Base-by-base conservation (phyloP, 116 monocot genomes). In the Posidonia oceanica region DNA sequence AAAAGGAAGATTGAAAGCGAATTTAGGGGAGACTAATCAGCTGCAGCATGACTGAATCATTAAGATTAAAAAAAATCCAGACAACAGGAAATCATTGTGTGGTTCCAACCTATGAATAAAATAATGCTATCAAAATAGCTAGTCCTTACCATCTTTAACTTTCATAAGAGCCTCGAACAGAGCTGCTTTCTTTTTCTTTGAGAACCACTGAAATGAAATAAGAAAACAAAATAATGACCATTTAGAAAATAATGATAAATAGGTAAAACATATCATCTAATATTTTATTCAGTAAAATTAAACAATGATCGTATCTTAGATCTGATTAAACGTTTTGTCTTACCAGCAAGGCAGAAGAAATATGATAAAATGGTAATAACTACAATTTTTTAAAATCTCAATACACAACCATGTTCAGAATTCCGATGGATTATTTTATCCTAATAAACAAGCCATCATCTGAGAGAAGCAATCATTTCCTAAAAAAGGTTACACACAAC, bases 111-210 rank as follows among this genome's bases (percentile, higher is more conserved):
- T 38, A 38, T 17, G 39, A 64, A 17, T 38, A 39, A 64, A 39
- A 64, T 64, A 39, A 39, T 16, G n/a, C 48, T 10, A 48, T 12
- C 48, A 48, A 10, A 52, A 60, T 16, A 39, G 38, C 40, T 5
- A 12, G 7, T 48, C 60, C 69, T 68, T 76, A 93, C 89, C 93
- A 55, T 79, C 82, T 80, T 94, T 94, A 36, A 81, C 74, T 60
- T 81, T 81, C 74, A 77, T 74, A 48, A 81, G 77, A 74, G 77
- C 81, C 66, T 81, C 77, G 67, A 81, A 73, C 65, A 81, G 17
- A 13, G 81, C 62, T 69, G 73, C 73, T 66, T 77, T 81, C 36
- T 68, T 72, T 64, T 59, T 81, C 64, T 81, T 66, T 56, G 52
- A 52, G 18, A 81, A 71, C 77, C 73, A 77, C 81, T 81, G 77